Conservation (phyloP, 345 rosid genomes). For the Ceriops tagal region DNA sequence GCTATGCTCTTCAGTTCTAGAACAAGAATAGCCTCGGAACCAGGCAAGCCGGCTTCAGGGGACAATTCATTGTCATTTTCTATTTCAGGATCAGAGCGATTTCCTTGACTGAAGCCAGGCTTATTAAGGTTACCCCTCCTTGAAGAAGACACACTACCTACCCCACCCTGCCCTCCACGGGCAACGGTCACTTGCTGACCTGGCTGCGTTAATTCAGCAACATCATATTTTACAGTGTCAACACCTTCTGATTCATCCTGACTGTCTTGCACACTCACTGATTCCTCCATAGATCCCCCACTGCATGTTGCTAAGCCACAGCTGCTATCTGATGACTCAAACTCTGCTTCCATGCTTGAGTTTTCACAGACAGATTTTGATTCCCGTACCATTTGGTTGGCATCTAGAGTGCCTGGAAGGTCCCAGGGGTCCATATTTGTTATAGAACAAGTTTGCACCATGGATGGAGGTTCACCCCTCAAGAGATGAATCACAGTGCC, state of each 20-base stretch:
- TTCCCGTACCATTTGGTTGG: conserved; percentile 28
- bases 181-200: conserved; percentile 72
- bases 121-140: conserved; percentile 37
- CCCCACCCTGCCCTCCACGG: conserved; percentile 82
- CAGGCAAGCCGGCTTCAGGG: conserved; percentile 50
- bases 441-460: conserved; percentile 34
- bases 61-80: conserved; percentile 32
- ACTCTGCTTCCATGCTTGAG: conserved; percentile 21
- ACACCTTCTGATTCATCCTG: conserved; percentile 23
- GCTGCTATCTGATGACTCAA: conserved; percentile 7
- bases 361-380: conserved; percentile 21
- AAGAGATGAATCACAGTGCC: conserved; percentile 89
- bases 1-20: conserved; percentile 93
- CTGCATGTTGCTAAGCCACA: conserved; percentile 7
- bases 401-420: conserved; percentile 65
- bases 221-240: conserved; percentile 50
- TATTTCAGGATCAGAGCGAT: conserved; percentile 22
- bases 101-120: conserved; percentile 8
- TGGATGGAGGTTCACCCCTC: conserved; percentile 61
- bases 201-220: conserved; percentile 67
- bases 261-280: conserved; percentile 14
- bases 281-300: conserved; percentile 17
- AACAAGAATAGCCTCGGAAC: conserved; percentile 58
- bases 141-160: conserved; percentile 51
- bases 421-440: conserved; percentile 84